A percentile compares a stretch with the other conserved stretches of the same genome.
These are phyloP conservation scores for Rhynchosporium secalis DNA, from an alignment of 2,329 filamentous ascomycete genomes.

Conservation along the genomic window DNA sequence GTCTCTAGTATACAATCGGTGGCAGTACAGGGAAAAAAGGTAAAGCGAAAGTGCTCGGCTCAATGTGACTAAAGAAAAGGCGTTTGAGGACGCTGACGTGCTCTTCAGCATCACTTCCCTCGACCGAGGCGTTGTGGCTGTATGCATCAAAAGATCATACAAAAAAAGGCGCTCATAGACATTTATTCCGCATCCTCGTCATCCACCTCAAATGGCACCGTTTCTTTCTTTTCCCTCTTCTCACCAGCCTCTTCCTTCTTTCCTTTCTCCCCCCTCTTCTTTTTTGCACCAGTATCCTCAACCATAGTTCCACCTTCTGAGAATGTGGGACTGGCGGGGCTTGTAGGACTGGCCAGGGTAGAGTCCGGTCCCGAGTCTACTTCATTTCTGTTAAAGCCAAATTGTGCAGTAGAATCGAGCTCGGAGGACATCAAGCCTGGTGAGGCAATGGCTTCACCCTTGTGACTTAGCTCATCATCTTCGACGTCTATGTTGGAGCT, in stretches of 20 bases:
- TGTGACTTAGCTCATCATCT: background rate
- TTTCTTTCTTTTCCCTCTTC: conserved; percentile 24
- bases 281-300: background rate
- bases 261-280: conserved; percentile 26
- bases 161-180: background rate
- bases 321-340: background rate
- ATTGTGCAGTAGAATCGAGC: background rate
- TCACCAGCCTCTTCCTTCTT: conserved; percentile 25
- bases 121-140: background rate
- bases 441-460: conserved; percentile 10
- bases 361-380: conserved; percentile 13
- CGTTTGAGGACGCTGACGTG: background rate
- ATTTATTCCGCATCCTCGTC: conserved; percentile 3
- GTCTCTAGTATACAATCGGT: background rate
- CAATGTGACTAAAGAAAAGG: background rate
- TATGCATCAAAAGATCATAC: background rate
- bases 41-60: background rate
- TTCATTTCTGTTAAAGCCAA: conserved; percentile 1
- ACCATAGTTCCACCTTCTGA: conserved; percentile 6
- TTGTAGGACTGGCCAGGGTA: conserved; percentile 14
- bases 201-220: conserved; percentile 16
- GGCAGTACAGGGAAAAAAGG: background rate
- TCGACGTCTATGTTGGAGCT: background rate
- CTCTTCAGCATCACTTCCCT: background rate
- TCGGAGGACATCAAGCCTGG: conserved; percentile 3